Evolutionary conservation across 2,329 filamentous ascomycete genomes (phyloP), one percentile per base, ranked within the genome.

Genomic region (Xylaria multiplex): DNA sequence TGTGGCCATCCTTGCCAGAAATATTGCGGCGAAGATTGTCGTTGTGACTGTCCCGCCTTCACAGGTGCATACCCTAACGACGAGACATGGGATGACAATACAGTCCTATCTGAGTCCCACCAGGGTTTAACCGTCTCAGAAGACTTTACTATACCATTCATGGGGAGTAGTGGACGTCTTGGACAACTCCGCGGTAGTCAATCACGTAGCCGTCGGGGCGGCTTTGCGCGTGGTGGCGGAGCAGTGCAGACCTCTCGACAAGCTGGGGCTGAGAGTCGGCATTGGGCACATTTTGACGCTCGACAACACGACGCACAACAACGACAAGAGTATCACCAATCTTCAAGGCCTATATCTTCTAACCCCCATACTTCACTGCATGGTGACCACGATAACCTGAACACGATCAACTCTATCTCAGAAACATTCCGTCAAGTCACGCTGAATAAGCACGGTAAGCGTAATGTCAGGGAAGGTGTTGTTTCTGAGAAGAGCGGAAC

Each of bases 1-100:
- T 78, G 76, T 43, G 68, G 70, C 6, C 75, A 78, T 56, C 61
- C 45, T 24, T 78, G 76, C 56, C 60, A 70, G 50, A 62, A 64
- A n/a, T 7, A 67, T n/a, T 78, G 76, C 14, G 75, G 75, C 19
- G 66, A 74, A 13, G 42, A 49, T 1, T 78, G 76, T 56, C 9
- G 42, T 0, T 78, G 76, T 32, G 65, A n/a, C 16, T 76, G 74
- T 49, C 37, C 64, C 32, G 68, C 42, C 0, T 76, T 74, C 32
- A 72, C 70, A 2, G 73, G 73, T 3, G 74, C 73, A 11, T 76
- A 72, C 57, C 59, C 72, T 6, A 58, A 66, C n/a, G 73, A 75
- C 24, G 71, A 73, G 22, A 56, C 55, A 8, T 62, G 66, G 64
- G 50, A 66, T 19, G 62, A 62, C 6, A 37, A 64, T 32, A 35